Evolutionary conservation across 768 basidiomycete genomes (phyloP).

Genomic region (Podaxis sp.): DNA sequence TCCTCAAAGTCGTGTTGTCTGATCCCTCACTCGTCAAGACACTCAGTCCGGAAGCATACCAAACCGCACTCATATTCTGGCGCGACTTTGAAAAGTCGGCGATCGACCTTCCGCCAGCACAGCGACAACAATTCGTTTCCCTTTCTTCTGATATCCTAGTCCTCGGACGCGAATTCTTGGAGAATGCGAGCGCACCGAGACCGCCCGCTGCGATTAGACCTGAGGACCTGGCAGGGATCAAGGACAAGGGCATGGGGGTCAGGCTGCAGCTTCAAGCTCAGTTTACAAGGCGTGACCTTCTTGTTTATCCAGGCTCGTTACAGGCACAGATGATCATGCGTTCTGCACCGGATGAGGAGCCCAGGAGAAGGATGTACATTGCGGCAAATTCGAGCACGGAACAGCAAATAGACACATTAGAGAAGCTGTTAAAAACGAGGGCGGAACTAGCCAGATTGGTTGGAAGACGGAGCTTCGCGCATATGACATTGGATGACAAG

Average conservation of each 20-base stretch:
- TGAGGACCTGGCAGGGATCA: conserved; percentile 67
- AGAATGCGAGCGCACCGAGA: conserved; percentile 58
- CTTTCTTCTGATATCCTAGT: conserved; percentile 87
- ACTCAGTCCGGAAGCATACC: conserved; percentile 71
- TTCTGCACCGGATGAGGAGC: conserved; percentile 81
- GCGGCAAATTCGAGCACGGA: conserved; percentile 76
- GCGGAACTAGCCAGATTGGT: conserved; percentile 83
- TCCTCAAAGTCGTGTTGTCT: conserved; percentile 65
- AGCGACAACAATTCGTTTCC: conserved; percentile 81
- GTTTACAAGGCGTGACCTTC: conserved; percentile 71
- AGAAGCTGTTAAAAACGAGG: conserved; percentile 70
- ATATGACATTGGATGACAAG: conserved; percentile 88
- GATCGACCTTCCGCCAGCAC: conserved; percentile 77
- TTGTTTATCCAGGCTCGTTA: conserved; percentile 81
- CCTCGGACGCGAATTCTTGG: conserved; percentile 84
- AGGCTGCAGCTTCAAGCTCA: conserved; percentile 72
- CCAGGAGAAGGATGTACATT: conserved; percentile 78
- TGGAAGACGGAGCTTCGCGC: conserved; percentile 82
- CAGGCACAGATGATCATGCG: conserved; percentile 95
- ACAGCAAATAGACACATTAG: conserved; percentile 75
- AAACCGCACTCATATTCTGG: conserved; percentile 92
- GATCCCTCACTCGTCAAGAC: conserved; percentile 65
- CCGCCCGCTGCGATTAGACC: conserved; percentile 68
- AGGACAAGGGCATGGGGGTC: conserved; percentile 75
- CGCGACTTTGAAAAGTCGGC: conserved; percentile 98